Conservation (phyloP, 371 early-diverging fungal species). For the Rhizomucor pusillus region DNA sequence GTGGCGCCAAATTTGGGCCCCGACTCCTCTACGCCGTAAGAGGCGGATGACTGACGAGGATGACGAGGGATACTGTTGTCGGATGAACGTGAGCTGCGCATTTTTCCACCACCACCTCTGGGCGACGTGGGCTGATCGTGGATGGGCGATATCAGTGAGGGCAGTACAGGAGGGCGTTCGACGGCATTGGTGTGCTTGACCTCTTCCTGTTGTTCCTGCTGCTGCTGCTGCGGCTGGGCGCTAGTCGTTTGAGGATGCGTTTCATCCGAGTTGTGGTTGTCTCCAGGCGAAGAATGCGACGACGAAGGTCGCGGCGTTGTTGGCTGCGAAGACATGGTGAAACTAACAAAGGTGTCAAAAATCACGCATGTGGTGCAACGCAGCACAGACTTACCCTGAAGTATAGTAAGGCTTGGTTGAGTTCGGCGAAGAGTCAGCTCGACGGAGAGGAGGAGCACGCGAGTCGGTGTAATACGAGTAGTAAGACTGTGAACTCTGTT, state of each 20-base stretch:
- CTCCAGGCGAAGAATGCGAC: slow-evolving; percentile 6
- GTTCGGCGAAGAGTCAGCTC: slow-evolving; percentile 14
- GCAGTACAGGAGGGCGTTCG: too few relatives aligned
- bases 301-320: slow-evolving; percentile 19
- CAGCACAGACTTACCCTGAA: slow-evolving; percentile 6
- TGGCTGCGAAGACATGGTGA: slow-evolving; percentile 22
- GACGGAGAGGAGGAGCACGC: slow-evolving; percentile 9
- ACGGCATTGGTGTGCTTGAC: too few relatives aligned
- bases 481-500: background rate
- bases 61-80: background rate
- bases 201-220: too few relatives aligned
- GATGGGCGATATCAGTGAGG: slow-evolving; percentile 1
- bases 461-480: slow-evolving; percentile 1
- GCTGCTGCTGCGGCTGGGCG: background rate
- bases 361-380: slow-evolving; percentile 4
- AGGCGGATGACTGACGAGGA: slow-evolving; percentile 7
- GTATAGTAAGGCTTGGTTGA: too few relatives aligned
- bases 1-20: slow-evolving; percentile 21
- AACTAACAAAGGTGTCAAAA: slow-evolving; percentile 11
- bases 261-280: background rate
- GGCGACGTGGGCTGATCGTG: slow-evolving; percentile 3
- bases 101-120: slow-evolving; percentile 3
- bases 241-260: slow-evolving; percentile 2
- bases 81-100: background rate
- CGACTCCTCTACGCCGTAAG: slow-evolving; percentile 12